These are phyloP conservation scores for Apiosordaria backusii DNA, from an alignment of 495 filamentous ascomycete genomes.

Conservation along the genomic window DNA sequence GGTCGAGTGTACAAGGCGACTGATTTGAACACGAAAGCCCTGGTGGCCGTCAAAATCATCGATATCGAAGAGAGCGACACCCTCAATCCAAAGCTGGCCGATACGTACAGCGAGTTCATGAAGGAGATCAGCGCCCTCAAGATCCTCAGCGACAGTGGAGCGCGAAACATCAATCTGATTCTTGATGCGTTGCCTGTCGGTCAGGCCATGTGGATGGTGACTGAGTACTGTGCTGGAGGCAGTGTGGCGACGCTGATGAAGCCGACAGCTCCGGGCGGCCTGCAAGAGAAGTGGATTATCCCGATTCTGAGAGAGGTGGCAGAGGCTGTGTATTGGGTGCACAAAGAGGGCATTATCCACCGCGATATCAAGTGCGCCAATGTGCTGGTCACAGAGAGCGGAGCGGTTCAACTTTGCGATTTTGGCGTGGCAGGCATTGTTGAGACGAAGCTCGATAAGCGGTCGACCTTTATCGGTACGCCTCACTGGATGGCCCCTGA, in stretches of 20 bases:
- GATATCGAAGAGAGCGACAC: slow-evolving; percentile 88
- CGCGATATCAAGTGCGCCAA: slow-evolving; percentile 96
- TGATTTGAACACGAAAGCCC: slow-evolving; percentile 52
- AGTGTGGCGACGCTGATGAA: slow-evolving; percentile 83
- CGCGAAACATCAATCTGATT: slow-evolving; percentile 86
- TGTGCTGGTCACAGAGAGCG: slow-evolving; percentile 83
- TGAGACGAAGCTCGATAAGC: slow-evolving; percentile 77
- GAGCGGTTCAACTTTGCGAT: slow-evolving; percentile 85
- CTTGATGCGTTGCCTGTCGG: slow-evolving; percentile 85
- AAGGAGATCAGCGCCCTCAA: slow-evolving; percentile 87
- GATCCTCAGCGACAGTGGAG: slow-evolving; percentile 75
- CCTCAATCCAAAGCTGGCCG: slow-evolving; percentile 66
- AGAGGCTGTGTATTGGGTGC: slow-evolving; percentile 78
- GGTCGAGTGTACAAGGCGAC: slow-evolving; percentile 87
- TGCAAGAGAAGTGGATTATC: slow-evolving; percentile 88
- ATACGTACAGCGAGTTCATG: slow-evolving; percentile 78
- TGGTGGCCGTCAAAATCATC: slow-evolving; percentile 93
- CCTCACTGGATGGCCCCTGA: slow-evolving; percentile 98
- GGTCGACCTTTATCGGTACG: slow-evolving; percentile 90
- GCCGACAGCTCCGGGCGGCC: slow-evolving; percentile 61
- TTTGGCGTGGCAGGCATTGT: slow-evolving; percentile 91
- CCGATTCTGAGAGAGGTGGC: slow-evolving; percentile 85
- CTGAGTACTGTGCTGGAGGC: slow-evolving; percentile 91
- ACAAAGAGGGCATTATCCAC: slow-evolving; percentile 90
- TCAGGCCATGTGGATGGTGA: slow-evolving; percentile 89